These are phyloP conservation scores for Penicillium decumbens DNA, from an alignment of 2,329 filamentous ascomycete species.

Conservation along the genomic window DNA sequence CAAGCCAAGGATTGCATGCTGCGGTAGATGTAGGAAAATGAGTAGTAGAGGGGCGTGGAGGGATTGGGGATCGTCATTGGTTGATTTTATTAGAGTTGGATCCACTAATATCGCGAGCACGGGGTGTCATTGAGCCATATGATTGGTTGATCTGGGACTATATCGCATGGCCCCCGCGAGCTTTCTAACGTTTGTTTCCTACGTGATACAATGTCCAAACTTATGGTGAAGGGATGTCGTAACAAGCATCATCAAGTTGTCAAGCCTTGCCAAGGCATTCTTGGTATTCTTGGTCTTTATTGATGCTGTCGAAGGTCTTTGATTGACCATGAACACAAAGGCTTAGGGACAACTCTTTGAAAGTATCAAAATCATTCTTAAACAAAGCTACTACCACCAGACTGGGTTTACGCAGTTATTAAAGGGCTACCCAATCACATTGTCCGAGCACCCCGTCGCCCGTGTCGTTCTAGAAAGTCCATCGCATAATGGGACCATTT, in stretches of 20 bases:
- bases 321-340: too few relatives aligned
- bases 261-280: background rate
- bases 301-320: background rate
- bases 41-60: background rate
- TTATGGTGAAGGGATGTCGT: background rate
- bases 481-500: background rate
- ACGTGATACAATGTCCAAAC: background rate
- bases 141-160: background rate
- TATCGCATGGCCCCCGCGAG: background rate
- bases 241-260: background rate
- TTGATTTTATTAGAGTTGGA: background rate
- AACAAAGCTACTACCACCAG: background rate
- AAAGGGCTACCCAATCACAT: background rate
- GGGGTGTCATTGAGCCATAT: background rate
- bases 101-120: background rate
- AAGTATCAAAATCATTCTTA: background rate
- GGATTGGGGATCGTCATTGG: background rate
- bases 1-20: background rate
- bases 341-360: too few relatives aligned
- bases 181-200: background rate
- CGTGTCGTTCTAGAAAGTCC: slow-evolving; percentile 1
- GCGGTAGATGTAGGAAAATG: background rate
- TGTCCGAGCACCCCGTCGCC: background rate
- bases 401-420: background rate
- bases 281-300: background rate